Evolutionary conservation across 192 early-diverging fungal genomes (phyloP).

Genomic region (Piromyces finnis): DNA sequence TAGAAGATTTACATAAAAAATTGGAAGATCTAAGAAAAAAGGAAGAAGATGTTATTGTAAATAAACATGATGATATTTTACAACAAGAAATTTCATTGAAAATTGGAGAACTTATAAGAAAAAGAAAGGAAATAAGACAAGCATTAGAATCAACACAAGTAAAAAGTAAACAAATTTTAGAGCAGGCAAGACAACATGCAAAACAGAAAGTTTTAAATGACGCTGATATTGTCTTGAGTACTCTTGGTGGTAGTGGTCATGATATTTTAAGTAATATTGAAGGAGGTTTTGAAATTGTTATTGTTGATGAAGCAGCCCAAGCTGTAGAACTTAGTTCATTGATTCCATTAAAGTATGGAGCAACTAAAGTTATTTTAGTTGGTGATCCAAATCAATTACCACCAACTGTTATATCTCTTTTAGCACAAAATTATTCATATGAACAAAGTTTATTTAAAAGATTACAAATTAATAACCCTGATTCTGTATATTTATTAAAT

Average conservation of each 20-base stretch:
- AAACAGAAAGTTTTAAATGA: constrained; percentile 48
- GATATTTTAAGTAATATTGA: constrained; percentile 48
- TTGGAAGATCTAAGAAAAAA: constrained; percentile 10
- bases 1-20: constrained; percentile 9
- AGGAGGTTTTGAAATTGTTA: constrained; percentile 51
- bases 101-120: constrained; percentile 11
- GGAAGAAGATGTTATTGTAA: background rate
- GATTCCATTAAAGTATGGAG: constrained; percentile 74
- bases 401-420: constrained; percentile 66
- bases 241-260: constrained; percentile 72
- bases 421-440: constrained; percentile 49
- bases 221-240: constrained; percentile 65
- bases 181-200: constrained; percentile 27
- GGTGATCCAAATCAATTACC: constrained; percentile 92
- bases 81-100: background rate
- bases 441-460: constrained; percentile 81
- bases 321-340: constrained; percentile 68
- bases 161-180: constrained; percentile 9
- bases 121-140: constrained; percentile 9
- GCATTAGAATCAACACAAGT: background rate
- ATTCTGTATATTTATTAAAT: constrained; percentile 56
- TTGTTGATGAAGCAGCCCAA: constrained; percentile 95
- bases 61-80: background rate
- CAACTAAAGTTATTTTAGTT: constrained; percentile 66
- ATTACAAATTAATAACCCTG: constrained; percentile 44